Conservation (phyloP, 805 yeast species). For the Lipomyces kockii region DNA sequence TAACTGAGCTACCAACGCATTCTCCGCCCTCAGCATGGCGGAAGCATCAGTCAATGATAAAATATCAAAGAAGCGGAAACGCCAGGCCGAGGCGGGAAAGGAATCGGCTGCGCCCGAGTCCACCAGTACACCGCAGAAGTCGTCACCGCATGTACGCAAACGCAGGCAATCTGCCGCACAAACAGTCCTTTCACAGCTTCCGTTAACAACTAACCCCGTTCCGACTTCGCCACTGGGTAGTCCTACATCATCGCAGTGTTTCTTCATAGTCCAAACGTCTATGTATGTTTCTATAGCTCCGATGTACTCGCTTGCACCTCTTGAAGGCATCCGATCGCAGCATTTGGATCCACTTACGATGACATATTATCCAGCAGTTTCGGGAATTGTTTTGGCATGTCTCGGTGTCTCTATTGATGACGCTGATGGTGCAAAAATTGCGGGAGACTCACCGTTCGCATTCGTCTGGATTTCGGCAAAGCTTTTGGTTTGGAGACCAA, state of each 20-base stretch:
- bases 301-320: conserved; percentile 65
- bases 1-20: neutral
- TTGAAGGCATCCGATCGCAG: conserved; percentile 80
- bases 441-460: conserved; percentile 83
- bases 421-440: conserved; percentile 62
- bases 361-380: conserved; percentile 72
- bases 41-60: conserved; percentile 9
- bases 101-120: neutral
- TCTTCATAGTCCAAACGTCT: conserved; percentile 61
- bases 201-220: conserved; percentile 7
- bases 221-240: conserved; percentile 21
- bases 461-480: conserved; percentile 87
- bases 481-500: conserved; percentile 87
- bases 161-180: conserved; percentile 21
- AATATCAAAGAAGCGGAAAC: conserved; percentile 21
- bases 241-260: conserved; percentile 58
- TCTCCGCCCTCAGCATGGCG: neutral
- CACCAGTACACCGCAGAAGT: neutral
- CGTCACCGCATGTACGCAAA: neutral
- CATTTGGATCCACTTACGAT: conserved; percentile 89
- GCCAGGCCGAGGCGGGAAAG: conserved; percentile 1
- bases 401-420: conserved; percentile 60
- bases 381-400: conserved; percentile 86
- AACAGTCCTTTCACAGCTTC: conserved; percentile 26
- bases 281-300: conserved; percentile 91